Percentiles rank a stretch among this genome's conserved stretches.
Evolutionary conservation across 1,139 yeast genomes (phyloP).

Genomic region (Yamadazyma trypodendri): DNA sequence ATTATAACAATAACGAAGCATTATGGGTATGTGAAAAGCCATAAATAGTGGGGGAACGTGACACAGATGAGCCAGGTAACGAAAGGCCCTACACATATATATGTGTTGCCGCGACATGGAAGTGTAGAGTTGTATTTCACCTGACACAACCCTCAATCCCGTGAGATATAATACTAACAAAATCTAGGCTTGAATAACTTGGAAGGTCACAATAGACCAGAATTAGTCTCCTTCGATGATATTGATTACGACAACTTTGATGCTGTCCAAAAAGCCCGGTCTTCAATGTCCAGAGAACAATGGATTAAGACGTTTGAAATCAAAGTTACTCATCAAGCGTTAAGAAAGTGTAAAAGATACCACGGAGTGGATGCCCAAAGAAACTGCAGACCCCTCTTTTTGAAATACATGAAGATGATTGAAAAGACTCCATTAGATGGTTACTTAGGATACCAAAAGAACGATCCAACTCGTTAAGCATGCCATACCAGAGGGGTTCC

Average conservation of each 20-base stretch:
- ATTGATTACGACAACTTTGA: slow-evolving; percentile 69
- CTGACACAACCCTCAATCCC: not conserved
- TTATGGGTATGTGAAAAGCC: slow-evolving; percentile 4
- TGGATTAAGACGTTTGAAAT: slow-evolving; percentile 72
- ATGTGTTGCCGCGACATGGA: too few relatives aligned
- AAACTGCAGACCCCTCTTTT: slow-evolving; percentile 58
- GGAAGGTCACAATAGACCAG: slow-evolving; percentile 62
- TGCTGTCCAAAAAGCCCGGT: slow-evolving; percentile 71
- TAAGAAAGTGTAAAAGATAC: slow-evolving; percentile 73
- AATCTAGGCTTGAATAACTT: slow-evolving; percentile 34
- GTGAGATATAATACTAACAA: slow-evolving; percentile 8
- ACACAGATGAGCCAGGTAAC: too few relatives aligned
- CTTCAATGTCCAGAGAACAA: slow-evolving; percentile 76
- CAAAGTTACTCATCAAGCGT: slow-evolving; percentile 68
- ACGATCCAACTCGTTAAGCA: slow-evolving; percentile 59
- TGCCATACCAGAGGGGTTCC: not conserved
- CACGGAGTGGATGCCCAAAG: slow-evolving; percentile 78
- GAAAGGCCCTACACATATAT: too few relatives aligned
- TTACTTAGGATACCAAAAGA: slow-evolving; percentile 78
- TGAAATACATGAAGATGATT: slow-evolving; percentile 75
- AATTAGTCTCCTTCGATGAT: slow-evolving; percentile 79
- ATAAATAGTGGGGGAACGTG: not conserved
- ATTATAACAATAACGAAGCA: slow-evolving; percentile 6
- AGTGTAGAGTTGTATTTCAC: too few relatives aligned
- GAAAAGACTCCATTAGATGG: slow-evolving; percentile 70